Conservation (phyloP, 805 yeast genomes). For the Saturnispora diversa region DNA sequence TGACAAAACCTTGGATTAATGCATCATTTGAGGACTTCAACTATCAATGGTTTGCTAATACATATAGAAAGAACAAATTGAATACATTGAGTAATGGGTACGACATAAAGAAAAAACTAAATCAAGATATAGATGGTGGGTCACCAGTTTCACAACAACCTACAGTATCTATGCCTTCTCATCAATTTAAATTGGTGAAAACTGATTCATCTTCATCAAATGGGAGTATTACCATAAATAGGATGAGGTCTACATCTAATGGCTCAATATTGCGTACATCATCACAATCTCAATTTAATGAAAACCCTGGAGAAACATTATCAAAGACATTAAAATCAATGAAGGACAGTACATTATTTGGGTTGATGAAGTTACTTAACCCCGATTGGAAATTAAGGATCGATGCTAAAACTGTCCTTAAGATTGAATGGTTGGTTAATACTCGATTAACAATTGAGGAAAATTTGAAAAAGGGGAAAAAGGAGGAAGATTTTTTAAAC, state of each 20-base stretch:
- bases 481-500: constrained; percentile 23
- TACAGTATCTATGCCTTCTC: too few relatives aligned
- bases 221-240: too few relatives aligned
- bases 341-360: constrained; percentile 12
- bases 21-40: constrained; percentile 29
- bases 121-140: neutral
- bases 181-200: neutral
- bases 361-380: constrained; percentile 25
- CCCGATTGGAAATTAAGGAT: constrained; percentile 24
- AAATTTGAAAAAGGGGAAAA: constrained; percentile 13
- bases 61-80: constrained; percentile 14
- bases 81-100: constrained; percentile 16
- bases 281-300: neutral
- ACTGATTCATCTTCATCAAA: neutral
- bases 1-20: constrained; percentile 42
- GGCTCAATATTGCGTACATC: constrained; percentile 1
- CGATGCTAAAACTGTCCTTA: constrained; percentile 17
- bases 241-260: constrained; percentile 2
- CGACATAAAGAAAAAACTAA: constrained; percentile 16
- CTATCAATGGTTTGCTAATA: constrained; percentile 17
- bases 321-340: constrained; percentile 12
- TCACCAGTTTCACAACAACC: too few relatives aligned
- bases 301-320: neutral
- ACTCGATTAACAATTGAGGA: constrained; percentile 18
- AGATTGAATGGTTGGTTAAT: constrained; percentile 29